Base-by-base conservation (phyloP, 768 basidiomycete genomes). In the Termitomyces bulborhizus region DNA sequence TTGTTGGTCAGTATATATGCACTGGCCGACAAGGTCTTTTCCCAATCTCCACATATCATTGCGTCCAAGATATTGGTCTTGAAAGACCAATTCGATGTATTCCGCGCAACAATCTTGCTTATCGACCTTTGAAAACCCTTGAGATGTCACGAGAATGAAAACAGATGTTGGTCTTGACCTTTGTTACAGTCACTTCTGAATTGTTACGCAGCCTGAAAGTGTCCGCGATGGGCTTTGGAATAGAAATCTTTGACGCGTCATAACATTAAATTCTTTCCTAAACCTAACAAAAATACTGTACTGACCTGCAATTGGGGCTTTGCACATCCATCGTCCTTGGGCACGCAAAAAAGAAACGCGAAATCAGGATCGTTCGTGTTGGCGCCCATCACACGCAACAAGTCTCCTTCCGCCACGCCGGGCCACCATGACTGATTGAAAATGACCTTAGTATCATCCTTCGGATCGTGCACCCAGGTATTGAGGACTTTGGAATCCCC, bases 31-130 rank as follows among this genome's bases (percentile, higher is more conserved):
- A 15, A 98, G 77, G 49, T 86, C 78, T 66, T 88, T 85, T n/a
- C 85, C 86, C 7, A 98, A 76, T 46, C 93, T 77, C 93, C 95
- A 98, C 93, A 97, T 96, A 61, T 98, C 97, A 57, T 90, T 93
- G 45, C 97, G 83, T 15, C 95, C 96, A 15, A 98, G 77, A 67
- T 98, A 98, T 65, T 96, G 93, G 66, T 97, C 94, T 59, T 91
- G 90, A 65, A 98, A 98, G 45, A 85, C 84, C 54, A 98, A 80
- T 64, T 98, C 96, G 48, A 98, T 79, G 65, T 86, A 87, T 57
- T 90, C 85, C 1, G 89, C 90, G 26, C 73, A 78, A 56, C 82
- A 79, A 37, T 71, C 70, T 6, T 76, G 73, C 60, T 77, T 82
- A 59, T 94, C 84, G 41, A 90, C 87, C 90, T 92, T 51, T 27